Base-by-base conservation (phyloP, 2,329 filamentous ascomycete genomes). In the Fusarium palustre region DNA sequence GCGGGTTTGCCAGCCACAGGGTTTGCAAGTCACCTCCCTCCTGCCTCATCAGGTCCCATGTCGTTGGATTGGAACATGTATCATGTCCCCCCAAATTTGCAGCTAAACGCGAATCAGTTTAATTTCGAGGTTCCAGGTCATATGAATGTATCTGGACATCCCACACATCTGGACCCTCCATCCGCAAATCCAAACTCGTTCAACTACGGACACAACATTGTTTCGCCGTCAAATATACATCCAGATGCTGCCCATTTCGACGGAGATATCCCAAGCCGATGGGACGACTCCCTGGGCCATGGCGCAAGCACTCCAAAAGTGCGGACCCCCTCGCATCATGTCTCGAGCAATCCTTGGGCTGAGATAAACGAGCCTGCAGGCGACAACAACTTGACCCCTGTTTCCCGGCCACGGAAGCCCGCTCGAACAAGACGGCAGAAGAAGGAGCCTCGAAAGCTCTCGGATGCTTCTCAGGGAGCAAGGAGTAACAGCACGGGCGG, bases 181-280 rank as follows among this genome's bases (percentile, higher is more conserved):
- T 18, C 65, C 3, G 55, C 69, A 31, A 64, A 73, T 61, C 53
- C 63, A 25, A 31, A 60, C 33, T 55, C 64, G 31, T 67, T 71
- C 45, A 31, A 59, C 22, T 75, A 73, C 31, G 71, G 69, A 47
- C 57, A 60, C 31, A 62, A 58, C 18, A 43, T 75, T 34, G 68
- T 75, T 31, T 75, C 73, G 6, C 72, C 73, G 18, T 73, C 71
- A 3, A 74, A 57, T 41, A 74, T 75, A 45, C 73, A 75, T 20
- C 61, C 73, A 4, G 55, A 62, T 11, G 59, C 56, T 47, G 55
- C 53, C 31, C 65, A 71, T 16, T 75, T 74, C 52, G 58, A 69
- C 39, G 48, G 45, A 25, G 49, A 52, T 24, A 56, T 64, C 22
- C 50, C 64, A 38, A 55, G 45, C 24, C 69, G 67, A 28, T 75